Base-by-base conservation (phyloP, 1,284 basidiomycete species). In the Cutaneotrichosporon sp. region DNA sequence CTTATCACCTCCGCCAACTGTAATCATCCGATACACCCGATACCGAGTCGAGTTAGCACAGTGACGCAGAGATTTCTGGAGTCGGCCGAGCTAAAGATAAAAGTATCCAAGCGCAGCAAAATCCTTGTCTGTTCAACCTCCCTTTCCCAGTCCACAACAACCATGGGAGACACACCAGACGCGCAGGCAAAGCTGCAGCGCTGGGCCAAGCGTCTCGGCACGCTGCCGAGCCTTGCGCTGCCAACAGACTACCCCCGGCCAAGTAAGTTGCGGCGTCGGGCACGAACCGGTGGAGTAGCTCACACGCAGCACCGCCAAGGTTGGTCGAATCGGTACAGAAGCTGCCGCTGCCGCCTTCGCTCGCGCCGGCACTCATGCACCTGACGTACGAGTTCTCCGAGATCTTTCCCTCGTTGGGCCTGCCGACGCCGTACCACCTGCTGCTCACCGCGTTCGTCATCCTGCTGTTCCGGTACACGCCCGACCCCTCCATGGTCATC, bases 161-260 rank as follows among this genome's bases (percentile, higher is more conserved):
- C 34, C 18, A 36, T 43, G 35, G 40, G 34, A 26, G 33, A 43
- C 7, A n/a, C n/a, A 21, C 39, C 39, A 36, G 34, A 43, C 30
- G 22, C 35, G 49, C 55, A 47, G 54, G 60, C 56, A 53, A 62
- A 65, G 55, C 63, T 77, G 36, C 60, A 68, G 45, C 59, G 76
- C 54, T 78, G 77, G 77, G 62, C 68, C 8, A 58, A 66, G 23
- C 65, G 78, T n/a, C 74, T 82, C 22, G 72, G 72, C n/a, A 74
- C 76, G 65, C 76, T 96, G 14, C 94, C 93, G 4, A 87, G 87
- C 23, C 87, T 97, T 59, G 90, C 91, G 4, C 79, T 99, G 17
- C 94, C 96, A 1, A 97, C 93, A 0, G 96, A 98, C 76, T 98
- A 97, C 71, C 94, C 96, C 2, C 79, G 93, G 53, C 87, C 90